These are phyloP conservation scores for Medicago arabica DNA, from an alignment of 306 rosid genomes.

Conservation along the genomic window DNA sequence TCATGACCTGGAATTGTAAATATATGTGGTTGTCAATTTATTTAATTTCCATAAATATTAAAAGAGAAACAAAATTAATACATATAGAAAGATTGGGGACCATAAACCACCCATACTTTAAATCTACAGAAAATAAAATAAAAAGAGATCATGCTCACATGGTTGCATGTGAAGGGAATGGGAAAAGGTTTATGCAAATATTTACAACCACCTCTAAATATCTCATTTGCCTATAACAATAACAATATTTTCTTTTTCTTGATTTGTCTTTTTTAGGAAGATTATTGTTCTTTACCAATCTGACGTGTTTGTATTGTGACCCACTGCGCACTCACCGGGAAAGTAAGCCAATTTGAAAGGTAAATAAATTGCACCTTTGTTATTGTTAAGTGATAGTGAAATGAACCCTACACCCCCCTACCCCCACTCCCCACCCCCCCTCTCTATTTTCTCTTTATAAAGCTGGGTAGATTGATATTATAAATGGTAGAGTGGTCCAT, in stretches of 20 bases:
- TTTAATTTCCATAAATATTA: slow-evolving; percentile 33
- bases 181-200: slow-evolving; percentile 43
- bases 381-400: slow-evolving; percentile 36
- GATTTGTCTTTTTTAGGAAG: slow-evolving; percentile 47
- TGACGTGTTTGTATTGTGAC: slow-evolving; percentile 65
- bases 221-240: slow-evolving; percentile 19
- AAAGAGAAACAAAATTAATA: slow-evolving; percentile 39
- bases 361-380: slow-evolving; percentile 33
- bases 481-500: slow-evolving; percentile 84
- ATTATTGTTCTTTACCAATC: slow-evolving; percentile 50
- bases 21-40: slow-evolving; percentile 20
- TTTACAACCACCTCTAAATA: slow-evolving; percentile 32
- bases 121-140: slow-evolving; percentile 63
- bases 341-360: slow-evolving; percentile 62
- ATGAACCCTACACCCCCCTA: slow-evolving; percentile 55
- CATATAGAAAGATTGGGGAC: slow-evolving; percentile 76
- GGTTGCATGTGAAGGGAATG: slow-evolving; percentile 86
- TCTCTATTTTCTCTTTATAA: slow-evolving; percentile 52
- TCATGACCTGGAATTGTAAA: slow-evolving; percentile 44
- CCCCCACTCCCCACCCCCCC: slow-evolving; percentile 25
- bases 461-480: slow-evolving; percentile 70
- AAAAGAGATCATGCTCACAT: slow-evolving; percentile 73
- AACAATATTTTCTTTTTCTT: slow-evolving; percentile 20
- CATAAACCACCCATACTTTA: slow-evolving; percentile 95
- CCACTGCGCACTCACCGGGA: slow-evolving; percentile 84